phyloP scores from a whole-genome alignment of 1,284 basidiomycete genomes.

The Heliocybe sulcata region DNA sequence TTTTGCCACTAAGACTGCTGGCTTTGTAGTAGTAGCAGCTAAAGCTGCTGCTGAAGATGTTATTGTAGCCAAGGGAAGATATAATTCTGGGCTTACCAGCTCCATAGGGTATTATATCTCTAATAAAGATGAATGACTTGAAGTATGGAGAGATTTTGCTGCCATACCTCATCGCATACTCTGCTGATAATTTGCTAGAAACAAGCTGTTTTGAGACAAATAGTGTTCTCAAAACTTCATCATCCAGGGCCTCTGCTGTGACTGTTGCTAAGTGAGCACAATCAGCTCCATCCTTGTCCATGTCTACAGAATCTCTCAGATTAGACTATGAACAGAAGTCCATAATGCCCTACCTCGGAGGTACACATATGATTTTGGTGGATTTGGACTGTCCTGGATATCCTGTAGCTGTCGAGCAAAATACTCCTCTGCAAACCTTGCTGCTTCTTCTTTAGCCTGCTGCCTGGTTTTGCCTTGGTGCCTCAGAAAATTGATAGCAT shows the following conservation, averaged over 20 bases:
- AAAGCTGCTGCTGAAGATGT: too few species aligned
- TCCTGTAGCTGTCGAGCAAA: conserved; percentile 9
- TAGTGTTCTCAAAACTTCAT: conserved; percentile 10
- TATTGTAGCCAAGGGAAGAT: too few species aligned
- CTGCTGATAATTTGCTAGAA: not conserved
- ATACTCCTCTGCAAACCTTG: conserved; percentile 7
- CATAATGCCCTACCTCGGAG: conserved; percentile 5
- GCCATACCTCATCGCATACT: not conserved
- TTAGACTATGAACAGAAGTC: not conserved
- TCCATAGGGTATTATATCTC: not conserved
- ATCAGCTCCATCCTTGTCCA: conserved; percentile 10
- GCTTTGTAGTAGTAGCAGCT: too few species aligned
- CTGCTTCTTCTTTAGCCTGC: conserved; percentile 10
- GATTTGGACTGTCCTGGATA: conserved; percentile 10
- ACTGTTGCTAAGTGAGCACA: conserved; percentile 12
- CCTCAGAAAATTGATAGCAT: conserved; percentile 8
- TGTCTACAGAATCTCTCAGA: conserved; percentile 8
- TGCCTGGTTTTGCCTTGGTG: conserved; percentile 7
- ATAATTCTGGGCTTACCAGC: too few species aligned
- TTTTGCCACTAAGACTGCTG: too few species aligned
- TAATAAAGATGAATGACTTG: not conserved
- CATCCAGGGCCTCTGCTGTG: conserved; percentile 14
- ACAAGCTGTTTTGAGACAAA: conserved; percentile 11
- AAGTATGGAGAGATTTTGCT: not conserved
- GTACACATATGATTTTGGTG: conserved; percentile 13